Evolutionary conservation across 2,329 filamentous ascomycete genomes (phyloP).

Genomic region (Epichloe sp.): DNA sequence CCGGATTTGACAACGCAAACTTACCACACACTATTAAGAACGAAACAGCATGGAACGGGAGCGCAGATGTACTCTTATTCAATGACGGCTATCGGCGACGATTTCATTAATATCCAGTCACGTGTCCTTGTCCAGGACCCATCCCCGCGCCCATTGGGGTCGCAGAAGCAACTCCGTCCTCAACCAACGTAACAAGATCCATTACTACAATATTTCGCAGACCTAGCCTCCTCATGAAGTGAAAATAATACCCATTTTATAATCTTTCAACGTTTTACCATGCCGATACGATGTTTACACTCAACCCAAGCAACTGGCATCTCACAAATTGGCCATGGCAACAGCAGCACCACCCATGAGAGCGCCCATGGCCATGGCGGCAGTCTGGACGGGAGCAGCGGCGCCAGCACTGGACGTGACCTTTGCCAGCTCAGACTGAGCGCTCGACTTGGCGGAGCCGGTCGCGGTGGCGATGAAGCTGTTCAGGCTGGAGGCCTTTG

Average conservation of each 20-base stretch:
- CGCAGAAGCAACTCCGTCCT: too few relatives aligned
- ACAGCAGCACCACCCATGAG: conserved; percentile 33
- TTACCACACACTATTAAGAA: fast-evolving
- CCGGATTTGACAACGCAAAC: too few relatives aligned
- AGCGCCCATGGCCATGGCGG: conserved; percentile 30
- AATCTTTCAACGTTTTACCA: fast-evolving
- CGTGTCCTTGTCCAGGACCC: too few relatives aligned
- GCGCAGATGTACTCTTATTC: neutral
- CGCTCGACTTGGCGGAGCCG: conserved; percentile 11
- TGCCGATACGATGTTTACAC: too few relatives aligned
- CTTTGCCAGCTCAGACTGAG: conserved; percentile 13
- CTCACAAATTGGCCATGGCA: conserved; percentile 29
- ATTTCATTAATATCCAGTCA: neutral
- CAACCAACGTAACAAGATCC: too few relatives aligned
- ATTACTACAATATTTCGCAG: too few relatives aligned
- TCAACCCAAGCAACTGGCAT: neutral
- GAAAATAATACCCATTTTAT: too few relatives aligned
- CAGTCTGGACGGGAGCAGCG: conserved; percentile 24
- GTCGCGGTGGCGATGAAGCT: conserved; percentile 11
- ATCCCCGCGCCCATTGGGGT: too few relatives aligned
- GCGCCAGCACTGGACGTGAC: conserved; percentile 8
- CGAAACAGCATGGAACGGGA: too few relatives aligned
- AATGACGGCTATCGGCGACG: too few relatives aligned
- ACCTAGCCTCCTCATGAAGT: too few relatives aligned
- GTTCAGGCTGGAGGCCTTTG: conserved; percentile 13